These are phyloP conservation scores for Colletotrichum salicis DNA, from an alignment of 2,329 filamentous ascomycete genomes.

Conservation along the genomic window DNA sequence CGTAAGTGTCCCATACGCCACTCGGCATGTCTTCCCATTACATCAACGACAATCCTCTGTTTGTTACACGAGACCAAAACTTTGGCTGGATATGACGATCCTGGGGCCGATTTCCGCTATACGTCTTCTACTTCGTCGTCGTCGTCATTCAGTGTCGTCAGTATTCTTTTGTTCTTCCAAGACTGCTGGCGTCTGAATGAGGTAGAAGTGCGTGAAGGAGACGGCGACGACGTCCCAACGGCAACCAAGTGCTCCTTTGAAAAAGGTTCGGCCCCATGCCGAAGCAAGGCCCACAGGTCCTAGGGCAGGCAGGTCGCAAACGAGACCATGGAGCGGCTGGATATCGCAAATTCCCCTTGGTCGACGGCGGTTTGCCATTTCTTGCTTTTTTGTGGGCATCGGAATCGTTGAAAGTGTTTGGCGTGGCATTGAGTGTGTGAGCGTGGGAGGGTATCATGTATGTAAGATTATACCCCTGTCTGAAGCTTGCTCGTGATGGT, in stretches of 20 bases:
- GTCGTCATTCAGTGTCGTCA: neutral
- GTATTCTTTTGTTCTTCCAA: neutral
- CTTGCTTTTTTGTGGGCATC: slow-evolving; percentile 21
- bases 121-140: neutral
- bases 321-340: neutral
- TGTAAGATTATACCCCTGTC: slow-evolving; percentile 27
- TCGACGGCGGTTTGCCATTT: slow-evolving; percentile 1
- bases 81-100: neutral
- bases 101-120: neutral
- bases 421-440: neutral
- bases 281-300: slow-evolving; percentile 1
- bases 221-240: neutral
- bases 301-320: neutral
- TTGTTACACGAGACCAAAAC: neutral
- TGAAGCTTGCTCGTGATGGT: neutral
- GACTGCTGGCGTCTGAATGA: neutral
- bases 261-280: neutral
- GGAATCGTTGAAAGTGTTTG: slow-evolving; percentile 1
- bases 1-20: slow-evolving; percentile 7
- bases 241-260: slow-evolving; percentile 3
- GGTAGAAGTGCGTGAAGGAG: neutral
- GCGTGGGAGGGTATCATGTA: slow-evolving; percentile 22
- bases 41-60: neutral
- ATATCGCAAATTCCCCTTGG: neutral
- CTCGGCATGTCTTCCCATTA: slow-evolving; percentile 14